Percentiles rank a stretch among this genome's conserved stretches.
phyloP scores from a whole-genome alignment of 2,329 filamentous ascomycete species.

The Monilinia fructicola region DNA sequence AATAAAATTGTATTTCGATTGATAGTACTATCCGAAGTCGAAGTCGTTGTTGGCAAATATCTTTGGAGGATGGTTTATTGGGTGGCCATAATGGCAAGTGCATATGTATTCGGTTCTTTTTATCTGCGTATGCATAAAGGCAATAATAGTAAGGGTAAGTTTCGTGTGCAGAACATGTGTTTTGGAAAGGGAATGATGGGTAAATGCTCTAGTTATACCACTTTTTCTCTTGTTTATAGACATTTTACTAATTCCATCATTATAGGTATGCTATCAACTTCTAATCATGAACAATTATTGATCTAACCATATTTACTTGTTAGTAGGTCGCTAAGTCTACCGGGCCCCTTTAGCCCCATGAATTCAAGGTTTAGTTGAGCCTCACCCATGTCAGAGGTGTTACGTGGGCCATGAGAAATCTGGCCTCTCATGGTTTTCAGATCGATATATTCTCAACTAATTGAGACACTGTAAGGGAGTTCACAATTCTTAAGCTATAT shows the following conservation, averaged over 20 bases:
- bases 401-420: neutral
- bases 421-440: no score
- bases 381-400: neutral
- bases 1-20: neutral
- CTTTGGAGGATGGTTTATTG: neutral
- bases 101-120: neutral
- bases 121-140: neutral
- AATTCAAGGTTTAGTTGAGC: neutral
- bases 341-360: neutral
- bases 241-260: neutral
- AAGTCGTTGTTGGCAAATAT: neutral
- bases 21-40: conserved; percentile 7
- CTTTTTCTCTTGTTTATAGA: neutral
- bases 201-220: neutral
- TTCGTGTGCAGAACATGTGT: neutral
- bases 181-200: neutral
- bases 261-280: neutral
- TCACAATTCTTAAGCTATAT: neutral
- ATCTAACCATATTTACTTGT: no score
- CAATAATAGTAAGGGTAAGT: neutral
- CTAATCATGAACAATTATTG: no score
- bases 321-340: neutral
- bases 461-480: no score
- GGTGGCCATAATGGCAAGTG: neutral
- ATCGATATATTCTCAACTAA: no score